A percentile compares a stretch with the other conserved stretches of the same genome.
These are phyloP conservation scores for Eimeria necatrix DNA, from an alignment of 169 alveolate species.

Conservation along the genomic window DNA sequence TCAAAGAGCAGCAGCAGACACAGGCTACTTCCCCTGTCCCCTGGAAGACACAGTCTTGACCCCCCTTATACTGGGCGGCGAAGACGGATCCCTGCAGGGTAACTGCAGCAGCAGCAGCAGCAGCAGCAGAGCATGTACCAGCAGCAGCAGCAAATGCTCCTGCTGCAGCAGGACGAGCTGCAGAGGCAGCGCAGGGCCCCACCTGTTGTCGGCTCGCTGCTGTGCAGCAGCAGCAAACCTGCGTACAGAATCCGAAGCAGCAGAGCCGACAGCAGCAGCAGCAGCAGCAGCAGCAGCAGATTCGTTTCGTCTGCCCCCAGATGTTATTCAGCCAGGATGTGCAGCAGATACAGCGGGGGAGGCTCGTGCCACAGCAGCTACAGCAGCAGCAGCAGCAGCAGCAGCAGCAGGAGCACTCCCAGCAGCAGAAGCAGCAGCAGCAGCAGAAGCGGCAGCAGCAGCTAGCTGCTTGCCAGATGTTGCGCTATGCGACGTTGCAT, in stretches of 20 bases:
- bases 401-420: background rate
- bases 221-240: too few relatives aligned
- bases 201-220: too few relatives aligned
- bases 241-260: too few relatives aligned
- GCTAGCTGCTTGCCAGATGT: background rate
- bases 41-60: slow-evolving; percentile 9
- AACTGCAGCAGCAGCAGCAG: slow-evolving; percentile 32
- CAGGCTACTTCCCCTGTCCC: background rate
- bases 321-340: too few relatives aligned
- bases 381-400: slow-evolving; percentile 16
- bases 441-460: background rate
- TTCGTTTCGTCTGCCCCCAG: too few relatives aligned
- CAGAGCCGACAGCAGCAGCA: too few relatives aligned
- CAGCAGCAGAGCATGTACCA: too few relatives aligned
- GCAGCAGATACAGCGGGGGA: too few relatives aligned
- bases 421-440: slow-evolving; percentile 10
- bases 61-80: slow-evolving; percentile 7
- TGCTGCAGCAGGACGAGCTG: too few relatives aligned
- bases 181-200: too few relatives aligned
- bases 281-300: too few relatives aligned
- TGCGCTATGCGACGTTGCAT: background rate
- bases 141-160: slow-evolving; percentile 21
- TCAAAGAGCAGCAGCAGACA: background rate
- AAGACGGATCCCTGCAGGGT: background rate
- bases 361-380: background rate